Evolutionary conservation across 2,329 filamentous ascomycete species (phyloP).

Genomic region (Epichloe brachyelytri): DNA sequence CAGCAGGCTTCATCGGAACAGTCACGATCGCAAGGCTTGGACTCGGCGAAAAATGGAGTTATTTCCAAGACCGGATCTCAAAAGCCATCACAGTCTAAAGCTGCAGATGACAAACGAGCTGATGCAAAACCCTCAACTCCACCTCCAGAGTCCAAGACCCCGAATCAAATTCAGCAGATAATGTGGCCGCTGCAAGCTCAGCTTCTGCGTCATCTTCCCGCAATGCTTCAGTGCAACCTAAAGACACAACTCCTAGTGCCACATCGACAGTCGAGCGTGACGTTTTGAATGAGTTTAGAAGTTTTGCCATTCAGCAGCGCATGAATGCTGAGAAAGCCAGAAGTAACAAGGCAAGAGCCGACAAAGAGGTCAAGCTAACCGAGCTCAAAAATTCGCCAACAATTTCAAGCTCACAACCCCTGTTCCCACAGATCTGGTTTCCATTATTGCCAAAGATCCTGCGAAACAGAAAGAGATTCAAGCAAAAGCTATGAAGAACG

Average conservation of each 20-base stretch:
- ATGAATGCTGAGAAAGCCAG: conserved; percentile 43
- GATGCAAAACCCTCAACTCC: conserved; percentile 15
- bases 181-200: conserved; percentile 15
- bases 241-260: conserved; percentile 25
- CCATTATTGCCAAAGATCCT: conserved; percentile 95
- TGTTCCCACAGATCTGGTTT: conserved; percentile 80
- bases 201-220: conserved; percentile 26
- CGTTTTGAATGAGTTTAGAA: conserved; percentile 50
- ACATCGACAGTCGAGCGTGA: conserved; percentile 49
- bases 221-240: conserved; percentile 26
- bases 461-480: conserved; percentile 87
- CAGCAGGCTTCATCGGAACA: conserved; percentile 15
- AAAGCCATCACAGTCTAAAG: conserved; percentile 18
- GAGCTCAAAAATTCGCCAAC: conserved; percentile 90
- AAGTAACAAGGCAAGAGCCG: conserved; percentile 47
- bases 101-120: conserved; percentile 18
- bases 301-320: conserved; percentile 46
- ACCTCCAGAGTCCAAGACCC: conserved; percentile 19
- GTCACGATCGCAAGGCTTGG: conserved; percentile 12
- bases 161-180: conserved; percentile 14
- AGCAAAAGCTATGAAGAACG: conserved; percentile 69
- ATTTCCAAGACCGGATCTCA: conserved; percentile 14
- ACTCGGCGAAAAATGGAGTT: conserved; percentile 18
- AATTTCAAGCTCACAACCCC: conserved; percentile 92
- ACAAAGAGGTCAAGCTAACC: conserved; percentile 85